Conservation (phyloP, 2,329 filamentous ascomycete genomes). For the Juglanconis oblonga region DNA sequence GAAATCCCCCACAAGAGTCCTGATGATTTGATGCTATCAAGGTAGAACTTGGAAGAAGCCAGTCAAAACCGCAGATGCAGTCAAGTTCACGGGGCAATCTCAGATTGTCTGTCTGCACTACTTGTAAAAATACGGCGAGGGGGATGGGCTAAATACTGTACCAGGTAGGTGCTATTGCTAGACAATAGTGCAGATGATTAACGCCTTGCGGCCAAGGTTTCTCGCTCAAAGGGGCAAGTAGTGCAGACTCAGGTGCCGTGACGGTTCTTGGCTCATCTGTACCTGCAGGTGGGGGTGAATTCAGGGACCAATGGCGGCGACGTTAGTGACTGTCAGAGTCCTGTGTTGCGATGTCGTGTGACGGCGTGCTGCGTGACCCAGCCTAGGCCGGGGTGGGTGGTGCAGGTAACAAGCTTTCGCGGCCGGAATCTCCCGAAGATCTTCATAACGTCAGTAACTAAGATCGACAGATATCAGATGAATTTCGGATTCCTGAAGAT, state of each 20-base stretch:
- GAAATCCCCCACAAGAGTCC: too few species aligned
- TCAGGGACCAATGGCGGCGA: neutral
- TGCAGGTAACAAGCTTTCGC: too few species aligned
- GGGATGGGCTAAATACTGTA: neutral
- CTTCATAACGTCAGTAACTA: too few species aligned
- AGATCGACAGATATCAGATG: too few species aligned
- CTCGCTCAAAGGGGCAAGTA: neutral
- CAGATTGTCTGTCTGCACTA: neutral
- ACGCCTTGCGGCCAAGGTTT: neutral
- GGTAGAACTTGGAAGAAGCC: too few species aligned
- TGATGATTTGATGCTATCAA: too few species aligned
- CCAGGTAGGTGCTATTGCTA: neutral
- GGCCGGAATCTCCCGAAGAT: too few species aligned
- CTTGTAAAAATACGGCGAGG: neutral
- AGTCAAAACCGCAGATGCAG: neutral
- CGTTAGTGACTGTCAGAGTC: neutral
- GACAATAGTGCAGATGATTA: neutral
- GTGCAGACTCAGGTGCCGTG: neutral
- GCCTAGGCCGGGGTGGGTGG: too few species aligned
- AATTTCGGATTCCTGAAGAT: too few species aligned
- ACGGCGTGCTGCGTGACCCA: neutral
- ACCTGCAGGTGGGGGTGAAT: neutral
- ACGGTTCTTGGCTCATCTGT: neutral
- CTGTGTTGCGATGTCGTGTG: neutral
- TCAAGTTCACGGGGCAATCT: neutral